Evolutionary conservation across 768 basidiomycete species (phyloP).

Genomic region (Podaxis pistillaris): DNA sequence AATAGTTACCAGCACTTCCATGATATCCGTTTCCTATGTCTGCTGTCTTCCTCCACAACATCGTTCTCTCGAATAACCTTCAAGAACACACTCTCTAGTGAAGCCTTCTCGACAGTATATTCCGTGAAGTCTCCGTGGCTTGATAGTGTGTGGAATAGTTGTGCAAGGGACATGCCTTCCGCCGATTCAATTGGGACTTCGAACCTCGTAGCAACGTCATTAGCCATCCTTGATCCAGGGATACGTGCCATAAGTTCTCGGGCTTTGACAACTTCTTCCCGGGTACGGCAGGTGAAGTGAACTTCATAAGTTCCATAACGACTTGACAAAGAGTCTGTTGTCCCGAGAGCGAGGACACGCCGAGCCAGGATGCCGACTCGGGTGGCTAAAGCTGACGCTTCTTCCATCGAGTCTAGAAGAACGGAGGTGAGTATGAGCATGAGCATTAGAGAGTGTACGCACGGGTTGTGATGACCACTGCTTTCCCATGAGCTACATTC

Average conservation of each 20-base stretch:
- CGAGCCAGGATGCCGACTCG: constrained; percentile 77
- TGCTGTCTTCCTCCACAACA: constrained; percentile 45
- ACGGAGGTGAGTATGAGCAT: not conserved
- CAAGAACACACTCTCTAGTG: constrained; percentile 70
- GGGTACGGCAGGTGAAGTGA: constrained; percentile 68
- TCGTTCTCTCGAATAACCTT: constrained; percentile 66
- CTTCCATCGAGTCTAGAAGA: constrained; percentile 73
- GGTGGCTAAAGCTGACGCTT: constrained; percentile 73
- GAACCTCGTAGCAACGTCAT: constrained; percentile 75
- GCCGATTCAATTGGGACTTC: constrained; percentile 56
- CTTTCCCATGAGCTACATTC: constrained; percentile 63
- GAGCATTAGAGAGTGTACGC: constrained; percentile 23
- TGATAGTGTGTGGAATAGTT: constrained; percentile 57
- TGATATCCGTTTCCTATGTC: constrained; percentile 18
- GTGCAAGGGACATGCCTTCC: constrained; percentile 48
- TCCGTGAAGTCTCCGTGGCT: constrained; percentile 54
- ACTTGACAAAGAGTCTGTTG: constrained; percentile 57
- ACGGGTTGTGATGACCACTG: constrained; percentile 73
- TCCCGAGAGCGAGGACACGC: constrained; percentile 69
- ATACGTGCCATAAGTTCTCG: constrained; percentile 58
- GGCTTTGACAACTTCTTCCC: constrained; percentile 57
- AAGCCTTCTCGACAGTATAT: constrained; percentile 69
- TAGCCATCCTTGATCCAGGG: constrained; percentile 62
- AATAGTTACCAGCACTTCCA: constrained; percentile 16
- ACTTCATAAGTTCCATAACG: constrained; percentile 77